Evolutionary conservation across 805 yeast genomes (phyloP).

Genomic region (Blastobotrys parvus): DNA sequence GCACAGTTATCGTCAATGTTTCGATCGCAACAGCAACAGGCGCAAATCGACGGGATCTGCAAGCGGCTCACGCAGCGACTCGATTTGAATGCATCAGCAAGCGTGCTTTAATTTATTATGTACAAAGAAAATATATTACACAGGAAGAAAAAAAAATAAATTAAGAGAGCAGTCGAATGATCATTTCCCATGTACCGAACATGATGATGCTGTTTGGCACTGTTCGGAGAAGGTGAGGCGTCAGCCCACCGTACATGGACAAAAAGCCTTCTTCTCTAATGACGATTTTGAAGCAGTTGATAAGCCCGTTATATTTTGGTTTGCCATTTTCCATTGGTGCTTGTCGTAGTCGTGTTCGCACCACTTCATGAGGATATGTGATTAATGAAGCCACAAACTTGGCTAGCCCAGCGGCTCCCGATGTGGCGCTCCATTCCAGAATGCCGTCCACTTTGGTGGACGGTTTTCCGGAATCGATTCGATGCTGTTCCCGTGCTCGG

Average conservation of each 20-base stretch:
- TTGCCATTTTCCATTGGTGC: conserved; percentile 77
- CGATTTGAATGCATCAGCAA: background rate
- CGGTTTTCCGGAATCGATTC: conserved; percentile 28
- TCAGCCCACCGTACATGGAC: conserved; percentile 94
- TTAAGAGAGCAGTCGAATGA: conserved; percentile 21
- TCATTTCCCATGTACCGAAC: conserved; percentile 98
- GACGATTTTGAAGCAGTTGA: conserved; percentile 81
- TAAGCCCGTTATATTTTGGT: conserved; percentile 80
- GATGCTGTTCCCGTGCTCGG: conserved; percentile 39
- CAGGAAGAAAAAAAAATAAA: too few species aligned
- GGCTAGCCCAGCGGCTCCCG: conserved; percentile 97
- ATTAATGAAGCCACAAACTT: conserved; percentile 85
- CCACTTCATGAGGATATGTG: conserved; percentile 96
- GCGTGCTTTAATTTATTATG: background rate
- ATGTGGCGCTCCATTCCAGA: conserved; percentile 88
- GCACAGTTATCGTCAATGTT: too few species aligned
- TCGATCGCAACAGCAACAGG: too few species aligned
- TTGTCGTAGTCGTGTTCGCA: conserved; percentile 90
- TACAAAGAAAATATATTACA: background rate
- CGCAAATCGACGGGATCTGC: background rate
- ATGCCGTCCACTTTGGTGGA: conserved; percentile 49
- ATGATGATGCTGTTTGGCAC: conserved; percentile 96
- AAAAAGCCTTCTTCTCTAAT: conserved; percentile 86
- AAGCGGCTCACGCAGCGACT: background rate
- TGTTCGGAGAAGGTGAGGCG: conserved; percentile 93